Evolutionary conservation across 192 early-diverging fungal genomes (phyloP).

Genomic region (Podila epicladia): DNA sequence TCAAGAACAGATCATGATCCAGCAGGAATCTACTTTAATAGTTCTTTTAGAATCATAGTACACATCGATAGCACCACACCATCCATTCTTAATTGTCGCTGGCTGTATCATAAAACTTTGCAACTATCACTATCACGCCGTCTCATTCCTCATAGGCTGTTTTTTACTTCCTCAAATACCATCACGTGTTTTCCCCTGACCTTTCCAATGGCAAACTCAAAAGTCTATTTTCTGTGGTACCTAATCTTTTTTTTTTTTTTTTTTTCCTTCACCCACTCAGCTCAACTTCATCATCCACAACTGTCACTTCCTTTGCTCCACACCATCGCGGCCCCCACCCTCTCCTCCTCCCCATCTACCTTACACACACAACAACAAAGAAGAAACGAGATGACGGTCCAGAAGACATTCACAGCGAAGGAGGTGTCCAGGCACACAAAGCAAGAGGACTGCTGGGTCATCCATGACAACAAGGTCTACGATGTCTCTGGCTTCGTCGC

Average conservation of each 20-base stretch:
- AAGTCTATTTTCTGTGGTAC: background rate
- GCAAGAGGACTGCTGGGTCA: constrained; percentile 80
- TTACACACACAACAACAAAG: constrained; percentile 5
- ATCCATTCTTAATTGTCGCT: too few species aligned
- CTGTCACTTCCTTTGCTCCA: background rate
- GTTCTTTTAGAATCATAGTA: too few species aligned
- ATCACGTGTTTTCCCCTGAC: constrained; percentile 1
- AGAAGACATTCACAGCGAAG: constrained; percentile 52
- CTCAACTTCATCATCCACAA: background rate
- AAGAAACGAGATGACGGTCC: constrained; percentile 10
- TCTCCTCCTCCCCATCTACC: background rate
- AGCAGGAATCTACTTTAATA: too few species aligned
- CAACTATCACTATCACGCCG: too few species aligned
- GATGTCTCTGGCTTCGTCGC: constrained; percentile 86
- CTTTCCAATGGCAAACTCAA: too few species aligned
- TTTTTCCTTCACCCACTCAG: background rate
- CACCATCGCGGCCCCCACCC: background rate
- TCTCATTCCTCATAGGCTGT: too few species aligned
- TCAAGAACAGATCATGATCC: too few species aligned
- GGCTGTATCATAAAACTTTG: too few species aligned
- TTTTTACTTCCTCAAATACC: too few species aligned
- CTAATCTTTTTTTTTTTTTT: constrained; percentile 3
- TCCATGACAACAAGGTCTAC: constrained; percentile 83
- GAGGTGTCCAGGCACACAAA: constrained; percentile 82
- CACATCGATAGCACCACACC: too few species aligned